Conservation (phyloP, 192 early-diverging fungal genomes). For the Helicostylum pulchrum region DNA sequence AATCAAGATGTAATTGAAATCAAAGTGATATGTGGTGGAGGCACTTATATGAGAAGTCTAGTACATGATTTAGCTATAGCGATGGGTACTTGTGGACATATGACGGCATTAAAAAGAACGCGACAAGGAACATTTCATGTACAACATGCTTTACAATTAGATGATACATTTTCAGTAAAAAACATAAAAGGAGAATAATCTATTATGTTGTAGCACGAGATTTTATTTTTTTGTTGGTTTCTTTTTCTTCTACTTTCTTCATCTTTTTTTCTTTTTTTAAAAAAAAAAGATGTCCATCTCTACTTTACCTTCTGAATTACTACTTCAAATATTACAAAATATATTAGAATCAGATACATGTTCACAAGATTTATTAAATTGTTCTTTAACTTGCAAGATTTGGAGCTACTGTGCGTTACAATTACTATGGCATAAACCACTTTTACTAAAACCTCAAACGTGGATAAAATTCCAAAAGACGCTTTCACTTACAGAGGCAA, state of each 20-base stretch:
- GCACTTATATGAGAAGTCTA: slow-evolving; percentile 71
- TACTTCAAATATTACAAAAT: slow-evolving; percentile 46
- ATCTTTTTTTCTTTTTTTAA: not conserved
- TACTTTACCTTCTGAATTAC: slow-evolving; percentile 44
- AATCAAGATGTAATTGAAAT: slow-evolving; percentile 25
- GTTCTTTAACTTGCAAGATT: slow-evolving; percentile 48
- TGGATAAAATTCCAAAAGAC: slow-evolving; percentile 22
- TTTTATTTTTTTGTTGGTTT: not conserved
- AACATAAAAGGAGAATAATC: not conserved
- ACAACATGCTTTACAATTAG: slow-evolving; percentile 20
- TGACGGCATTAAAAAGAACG: slow-evolving; percentile 57
- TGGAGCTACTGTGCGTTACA: slow-evolving; percentile 57
- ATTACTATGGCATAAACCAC: slow-evolving; percentile 52
- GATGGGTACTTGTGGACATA: slow-evolving; percentile 56
- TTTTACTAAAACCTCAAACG: slow-evolving; percentile 29
- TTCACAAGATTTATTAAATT: slow-evolving; percentile 39
- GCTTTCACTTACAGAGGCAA: slow-evolving; percentile 21
- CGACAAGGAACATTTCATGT: slow-evolving; percentile 56
- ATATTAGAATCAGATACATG: slow-evolving; percentile 24
- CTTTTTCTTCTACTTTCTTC: not conserved
- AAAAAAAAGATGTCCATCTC: no score
- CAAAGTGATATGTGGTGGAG: slow-evolving; percentile 60
- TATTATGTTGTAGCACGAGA: not conserved
- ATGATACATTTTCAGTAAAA: not conserved
- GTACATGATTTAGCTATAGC: slow-evolving; percentile 61